phyloP scores from a whole-genome alignment of 106 monocot species.

The Allium cepa region DNA sequence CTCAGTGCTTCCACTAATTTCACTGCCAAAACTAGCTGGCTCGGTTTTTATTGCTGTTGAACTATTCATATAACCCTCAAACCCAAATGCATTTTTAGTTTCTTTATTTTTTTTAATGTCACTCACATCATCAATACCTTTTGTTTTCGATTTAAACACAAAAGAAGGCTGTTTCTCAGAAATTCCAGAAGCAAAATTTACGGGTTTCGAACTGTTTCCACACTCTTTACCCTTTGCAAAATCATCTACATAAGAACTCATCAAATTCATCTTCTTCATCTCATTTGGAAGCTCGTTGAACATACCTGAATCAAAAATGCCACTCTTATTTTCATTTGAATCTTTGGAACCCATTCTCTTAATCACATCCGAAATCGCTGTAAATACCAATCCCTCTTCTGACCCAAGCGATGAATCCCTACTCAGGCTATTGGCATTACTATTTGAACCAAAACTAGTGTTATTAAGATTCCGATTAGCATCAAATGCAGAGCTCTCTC shows the following conservation, averaged over 20 bases:
- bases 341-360: neutral
- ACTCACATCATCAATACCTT: neutral
- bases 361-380: neutral
- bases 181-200: no score
- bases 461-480: neutral
- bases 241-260: neutral
- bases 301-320: neutral
- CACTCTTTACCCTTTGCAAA: no score
- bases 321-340: neutral
- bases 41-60: no score
- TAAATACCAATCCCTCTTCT: constrained; percentile 2
- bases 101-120: neutral
- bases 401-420: constrained; percentile 9
- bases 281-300: constrained; percentile 5
- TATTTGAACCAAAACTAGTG: neutral
- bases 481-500: constrained; percentile 4
- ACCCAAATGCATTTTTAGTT: no score
- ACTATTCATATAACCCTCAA: no score
- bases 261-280: constrained; percentile 9
- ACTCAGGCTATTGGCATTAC: neutral
- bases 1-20: neutral
- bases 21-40: no score
- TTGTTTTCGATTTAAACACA: neutral
- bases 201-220: no score
- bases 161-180: no score